phyloP scores from a whole-genome alignment of 768 basidiomycete species.

The Suillus variegatus region DNA sequence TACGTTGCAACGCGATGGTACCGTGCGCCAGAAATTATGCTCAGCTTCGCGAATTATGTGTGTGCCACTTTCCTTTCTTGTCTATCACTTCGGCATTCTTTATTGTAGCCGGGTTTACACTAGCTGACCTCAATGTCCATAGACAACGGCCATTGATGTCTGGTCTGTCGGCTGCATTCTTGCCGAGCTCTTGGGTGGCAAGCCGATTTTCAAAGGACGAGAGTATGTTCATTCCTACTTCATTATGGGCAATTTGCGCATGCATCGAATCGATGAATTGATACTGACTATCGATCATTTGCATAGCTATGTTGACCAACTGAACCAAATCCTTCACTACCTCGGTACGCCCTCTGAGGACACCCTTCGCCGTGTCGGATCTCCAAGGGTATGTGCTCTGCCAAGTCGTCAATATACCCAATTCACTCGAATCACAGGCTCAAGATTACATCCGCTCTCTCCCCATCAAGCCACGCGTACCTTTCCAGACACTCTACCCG shows the following conservation, averaged over 20 bases:
- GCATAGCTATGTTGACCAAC: slow-evolving; percentile 91
- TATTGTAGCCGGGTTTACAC: no score
- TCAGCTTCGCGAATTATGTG: slow-evolving; percentile 94
- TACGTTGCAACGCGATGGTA: slow-evolving; percentile 99
- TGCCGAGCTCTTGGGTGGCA: slow-evolving; percentile 89
- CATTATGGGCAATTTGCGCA: neutral
- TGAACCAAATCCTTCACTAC: slow-evolving; percentile 97
- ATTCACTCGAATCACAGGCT: slow-evolving; percentile 49
- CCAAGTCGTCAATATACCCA: no score
- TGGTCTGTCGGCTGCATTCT: slow-evolving; percentile 97
- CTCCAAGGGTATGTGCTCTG: slow-evolving; percentile 69
- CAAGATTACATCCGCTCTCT: slow-evolving; percentile 98
- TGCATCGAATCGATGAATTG: neutral
- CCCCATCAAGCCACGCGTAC: slow-evolving; percentile 94
- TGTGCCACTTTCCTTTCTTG: slow-evolving; percentile 10
- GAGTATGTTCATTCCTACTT: slow-evolving; percentile 59
- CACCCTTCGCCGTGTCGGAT: slow-evolving; percentile 93
- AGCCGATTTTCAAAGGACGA: slow-evolving; percentile 95
- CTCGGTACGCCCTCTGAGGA: slow-evolving; percentile 98
- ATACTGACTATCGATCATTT: slow-evolving; percentile 12
- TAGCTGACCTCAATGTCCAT: slow-evolving; percentile 18
- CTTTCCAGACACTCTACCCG: slow-evolving; percentile 90
- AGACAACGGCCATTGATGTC: slow-evolving; percentile 91
- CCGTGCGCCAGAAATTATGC: slow-evolving; percentile 97
- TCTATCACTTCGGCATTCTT: neutral